Evolutionary conservation across 2,329 filamentous ascomycete species (phyloP).

Genomic region (Setomelanomma holmii): DNA sequence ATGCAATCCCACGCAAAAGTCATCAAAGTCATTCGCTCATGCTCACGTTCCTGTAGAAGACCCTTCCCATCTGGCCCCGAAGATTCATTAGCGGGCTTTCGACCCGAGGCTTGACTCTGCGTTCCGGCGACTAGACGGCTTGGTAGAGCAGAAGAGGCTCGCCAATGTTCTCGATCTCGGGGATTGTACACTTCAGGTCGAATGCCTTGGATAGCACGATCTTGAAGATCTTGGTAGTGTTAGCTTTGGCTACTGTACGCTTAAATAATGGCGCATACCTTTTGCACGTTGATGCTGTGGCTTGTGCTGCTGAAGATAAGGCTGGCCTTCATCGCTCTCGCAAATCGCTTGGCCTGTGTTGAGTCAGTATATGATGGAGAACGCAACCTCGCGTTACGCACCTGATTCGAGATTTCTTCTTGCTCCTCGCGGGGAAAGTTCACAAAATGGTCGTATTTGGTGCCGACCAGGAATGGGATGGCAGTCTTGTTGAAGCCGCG

Average conservation of each 20-base stretch:
- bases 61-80: slow-evolving; percentile 20
- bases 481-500: slow-evolving; percentile 99
- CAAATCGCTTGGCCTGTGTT: slow-evolving; percentile 84
- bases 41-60: slow-evolving; percentile 37
- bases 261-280: slow-evolving; percentile 63
- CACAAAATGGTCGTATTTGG: slow-evolving; percentile 99
- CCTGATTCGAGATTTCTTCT: slow-evolving; percentile 97
- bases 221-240: slow-evolving; percentile 85
- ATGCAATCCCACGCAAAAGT: slow-evolving; percentile 46
- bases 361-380: slow-evolving; percentile 9
- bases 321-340: slow-evolving; percentile 96
- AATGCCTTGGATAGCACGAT: slow-evolving; percentile 99
- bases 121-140: slow-evolving; percentile 47
- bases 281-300: slow-evolving; percentile 99
- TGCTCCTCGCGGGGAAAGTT: slow-evolving; percentile 98
- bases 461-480: slow-evolving; percentile 96
- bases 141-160: slow-evolving; percentile 90
- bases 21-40: slow-evolving; percentile 48
- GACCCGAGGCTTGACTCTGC: slow-evolving; percentile 23
- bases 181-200: slow-evolving; percentile 98
- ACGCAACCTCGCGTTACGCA: slow-evolving; percentile 46
- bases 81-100: slow-evolving; percentile 14
- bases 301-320: slow-evolving; percentile 99
- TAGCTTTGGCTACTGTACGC: slow-evolving; percentile 21
- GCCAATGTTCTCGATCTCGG: slow-evolving; percentile 97